Conservation (phyloP, 768 basidiomycete species). For the Hygrocybe coccinea region DNA sequence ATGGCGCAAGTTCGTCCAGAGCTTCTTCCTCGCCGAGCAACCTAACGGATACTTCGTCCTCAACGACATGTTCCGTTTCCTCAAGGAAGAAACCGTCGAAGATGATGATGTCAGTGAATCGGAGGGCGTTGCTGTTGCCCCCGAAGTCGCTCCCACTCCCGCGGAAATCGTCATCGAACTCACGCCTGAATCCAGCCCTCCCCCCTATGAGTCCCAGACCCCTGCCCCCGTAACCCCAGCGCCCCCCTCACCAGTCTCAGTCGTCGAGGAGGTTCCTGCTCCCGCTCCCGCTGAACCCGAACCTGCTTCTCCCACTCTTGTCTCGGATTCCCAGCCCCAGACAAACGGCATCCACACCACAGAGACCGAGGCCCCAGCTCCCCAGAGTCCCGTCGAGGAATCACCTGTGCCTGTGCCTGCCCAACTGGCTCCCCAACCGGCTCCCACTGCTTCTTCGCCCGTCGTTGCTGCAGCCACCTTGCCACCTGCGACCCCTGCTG, state of each 20-base stretch:
- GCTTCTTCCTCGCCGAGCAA: conserved; percentile 99
- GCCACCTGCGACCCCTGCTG: conserved; percentile 23
- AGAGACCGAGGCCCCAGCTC: conserved; percentile 29
- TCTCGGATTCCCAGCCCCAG: conserved; percentile 26
- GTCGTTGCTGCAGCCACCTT: conserved; percentile 23
- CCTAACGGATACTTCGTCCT: conserved; percentile 99
- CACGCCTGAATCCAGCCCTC: conserved; percentile 22
- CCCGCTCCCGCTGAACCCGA: conserved; percentile 38
- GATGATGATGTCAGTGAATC: conserved; percentile 60
- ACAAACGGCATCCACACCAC: conserved; percentile 39
- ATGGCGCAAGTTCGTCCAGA: conserved; percentile 99
- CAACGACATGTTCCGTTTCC: conserved; percentile 99
- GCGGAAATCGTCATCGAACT: not conserved
- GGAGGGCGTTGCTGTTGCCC: conserved; percentile 32
- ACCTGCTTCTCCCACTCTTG: conserved; percentile 24
- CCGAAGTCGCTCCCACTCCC: conserved; percentile 11
- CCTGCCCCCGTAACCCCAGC: conserved; percentile 35
- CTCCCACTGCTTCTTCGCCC: conserved; percentile 23
- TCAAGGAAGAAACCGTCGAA: conserved; percentile 91
- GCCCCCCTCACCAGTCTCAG: conserved; percentile 23
- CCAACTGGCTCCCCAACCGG: conserved; percentile 28
- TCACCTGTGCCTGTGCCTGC: conserved; percentile 24
- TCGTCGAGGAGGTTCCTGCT: conserved; percentile 31
- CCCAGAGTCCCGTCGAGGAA: conserved; percentile 20
- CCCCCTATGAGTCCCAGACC: conserved; percentile 23